Conservation (phyloP, 1,139 yeast species). For the Debaryomyces udenii region DNA sequence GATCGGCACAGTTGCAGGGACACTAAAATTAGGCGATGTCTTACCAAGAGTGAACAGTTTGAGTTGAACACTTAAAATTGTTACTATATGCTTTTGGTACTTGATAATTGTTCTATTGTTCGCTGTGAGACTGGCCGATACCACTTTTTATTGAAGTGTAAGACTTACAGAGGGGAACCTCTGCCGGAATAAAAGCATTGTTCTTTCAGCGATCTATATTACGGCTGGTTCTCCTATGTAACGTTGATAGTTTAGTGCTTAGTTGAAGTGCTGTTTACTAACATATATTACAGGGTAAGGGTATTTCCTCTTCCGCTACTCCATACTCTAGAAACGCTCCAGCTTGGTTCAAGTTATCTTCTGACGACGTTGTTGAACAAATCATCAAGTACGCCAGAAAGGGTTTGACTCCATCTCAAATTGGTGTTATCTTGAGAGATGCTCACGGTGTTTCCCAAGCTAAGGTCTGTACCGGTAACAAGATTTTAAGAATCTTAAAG, state of each 20-base stretch:
- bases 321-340: constrained; percentile 99
- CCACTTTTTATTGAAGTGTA: constrained; percentile 24
- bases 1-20: constrained; percentile 15
- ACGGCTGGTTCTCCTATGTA: neutral
- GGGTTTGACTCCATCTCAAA: constrained; percentile 99
- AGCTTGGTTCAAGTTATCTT: constrained; percentile 97
- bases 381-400: constrained; percentile 99
- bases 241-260: constrained; percentile 6
- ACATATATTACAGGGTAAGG: constrained; percentile 78
- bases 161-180: constrained; percentile 8
- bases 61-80: constrained; percentile 13
- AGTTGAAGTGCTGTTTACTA: constrained; percentile 27
- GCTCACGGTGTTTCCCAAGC: constrained; percentile 99
- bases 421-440: constrained; percentile 99
- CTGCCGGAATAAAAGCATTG: neutral
- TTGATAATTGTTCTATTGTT: constrained; percentile 26
- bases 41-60: constrained; percentile 37
- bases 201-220: too few species aligned
- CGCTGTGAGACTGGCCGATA: constrained; percentile 25
- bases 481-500: constrained; percentile 98
- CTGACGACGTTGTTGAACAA: constrained; percentile 97
- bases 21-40: constrained; percentile 24
- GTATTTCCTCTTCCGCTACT: constrained; percentile 98
- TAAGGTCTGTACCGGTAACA: constrained; percentile 98
- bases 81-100: constrained; percentile 33